Evolutionary conservation across 139 green algal genomes (phyloP).

Genomic region (Chlorella sp.): DNA sequence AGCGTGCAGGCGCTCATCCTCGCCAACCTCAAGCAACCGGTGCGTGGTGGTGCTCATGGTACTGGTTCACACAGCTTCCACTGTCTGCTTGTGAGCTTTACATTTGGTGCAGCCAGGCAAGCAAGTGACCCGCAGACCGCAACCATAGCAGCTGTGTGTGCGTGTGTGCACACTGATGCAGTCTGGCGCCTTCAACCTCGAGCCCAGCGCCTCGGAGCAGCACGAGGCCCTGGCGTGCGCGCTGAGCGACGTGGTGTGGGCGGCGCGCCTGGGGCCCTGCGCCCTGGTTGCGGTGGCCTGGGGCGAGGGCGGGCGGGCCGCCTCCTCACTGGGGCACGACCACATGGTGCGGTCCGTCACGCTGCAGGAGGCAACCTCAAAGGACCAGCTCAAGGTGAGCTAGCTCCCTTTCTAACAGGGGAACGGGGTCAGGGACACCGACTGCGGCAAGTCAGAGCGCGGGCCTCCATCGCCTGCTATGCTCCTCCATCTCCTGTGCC

Average conservation of each 20-base stretch:
- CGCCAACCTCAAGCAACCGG: conserved; percentile 3
- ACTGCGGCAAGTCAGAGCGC: too few relatives aligned
- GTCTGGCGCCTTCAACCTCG: conserved; percentile 10
- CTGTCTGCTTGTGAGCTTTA: too few relatives aligned
- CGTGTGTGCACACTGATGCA: neutral
- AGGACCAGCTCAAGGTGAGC: conserved; percentile 15
- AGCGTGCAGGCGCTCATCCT: conserved; percentile 46
- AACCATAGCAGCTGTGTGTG: too few relatives aligned
- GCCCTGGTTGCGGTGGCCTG: neutral
- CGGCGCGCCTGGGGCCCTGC: conserved; percentile 15
- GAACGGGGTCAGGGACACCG: too few relatives aligned
- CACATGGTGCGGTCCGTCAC: conserved; percentile 9
- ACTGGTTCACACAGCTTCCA: too few relatives aligned
- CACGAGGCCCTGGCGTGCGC: conserved; percentile 11
- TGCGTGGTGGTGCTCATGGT: too few relatives aligned
- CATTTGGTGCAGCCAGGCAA: too few relatives aligned
- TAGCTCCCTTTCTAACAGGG: too few relatives aligned
- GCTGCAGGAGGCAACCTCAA: conserved; percentile 2
- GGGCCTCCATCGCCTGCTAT: too few relatives aligned
- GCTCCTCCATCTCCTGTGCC: neutral
- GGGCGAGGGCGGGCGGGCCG: conserved; percentile 4
- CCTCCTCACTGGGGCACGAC: conserved; percentile 12
- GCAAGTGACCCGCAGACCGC: too few relatives aligned
- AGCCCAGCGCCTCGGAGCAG: conserved; percentile 11
- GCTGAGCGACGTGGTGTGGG: conserved; percentile 13